Evolutionary conservation across 345 rosid species (phyloP).

Genomic region (Bruguiera gymnorhiza): DNA sequence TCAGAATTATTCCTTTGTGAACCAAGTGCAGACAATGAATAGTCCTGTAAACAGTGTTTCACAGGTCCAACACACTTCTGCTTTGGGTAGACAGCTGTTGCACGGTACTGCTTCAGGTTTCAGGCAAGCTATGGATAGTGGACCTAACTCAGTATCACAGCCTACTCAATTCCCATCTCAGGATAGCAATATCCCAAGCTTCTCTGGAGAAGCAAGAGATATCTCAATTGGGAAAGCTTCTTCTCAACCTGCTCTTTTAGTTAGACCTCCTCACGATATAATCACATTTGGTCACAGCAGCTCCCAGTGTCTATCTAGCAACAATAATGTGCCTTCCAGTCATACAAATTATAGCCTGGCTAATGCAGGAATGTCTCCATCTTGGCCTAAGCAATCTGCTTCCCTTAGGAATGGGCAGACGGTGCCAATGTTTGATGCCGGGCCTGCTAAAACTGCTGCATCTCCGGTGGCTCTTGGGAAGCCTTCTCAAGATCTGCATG

Average conservation of each 20-base stretch:
- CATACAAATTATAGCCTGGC: slow-evolving; percentile 23
- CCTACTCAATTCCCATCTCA: slow-evolving; percentile 22
- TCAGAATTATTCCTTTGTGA: slow-evolving; percentile 26
- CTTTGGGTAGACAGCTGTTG: slow-evolving; percentile 17
- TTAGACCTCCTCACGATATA: slow-evolving; percentile 22
- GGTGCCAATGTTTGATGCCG: slow-evolving; percentile 37
- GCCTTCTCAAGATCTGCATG: slow-evolving; percentile 41
- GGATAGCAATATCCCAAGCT: slow-evolving; percentile 26
- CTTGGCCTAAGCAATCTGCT: slow-evolving; percentile 70
- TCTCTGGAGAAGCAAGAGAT: slow-evolving; percentile 25
- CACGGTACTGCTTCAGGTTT: slow-evolving; percentile 24
- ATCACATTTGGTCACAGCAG: slow-evolving; percentile 17
- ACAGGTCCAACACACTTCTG: slow-evolving; percentile 16
- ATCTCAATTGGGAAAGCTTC: slow-evolving; percentile 20
- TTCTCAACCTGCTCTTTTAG: slow-evolving; percentile 23
- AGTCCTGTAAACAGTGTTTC: slow-evolving; percentile 14
- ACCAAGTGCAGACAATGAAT: slow-evolving; percentile 35
- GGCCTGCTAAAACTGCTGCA: slow-evolving; percentile 36
- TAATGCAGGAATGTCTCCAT: slow-evolving; percentile 26
- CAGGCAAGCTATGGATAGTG: slow-evolving; percentile 26
- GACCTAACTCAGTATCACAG: slow-evolving; percentile 27
- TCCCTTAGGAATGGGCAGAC: slow-evolving; percentile 59
- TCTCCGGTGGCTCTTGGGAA: slow-evolving; percentile 36
- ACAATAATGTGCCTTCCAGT: slow-evolving; percentile 14
- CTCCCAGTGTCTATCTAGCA: slow-evolving; percentile 26